phyloP scores from a whole-genome alignment of 192 early-diverging fungal species.

The Fimicolochytrium jonesii region DNA sequence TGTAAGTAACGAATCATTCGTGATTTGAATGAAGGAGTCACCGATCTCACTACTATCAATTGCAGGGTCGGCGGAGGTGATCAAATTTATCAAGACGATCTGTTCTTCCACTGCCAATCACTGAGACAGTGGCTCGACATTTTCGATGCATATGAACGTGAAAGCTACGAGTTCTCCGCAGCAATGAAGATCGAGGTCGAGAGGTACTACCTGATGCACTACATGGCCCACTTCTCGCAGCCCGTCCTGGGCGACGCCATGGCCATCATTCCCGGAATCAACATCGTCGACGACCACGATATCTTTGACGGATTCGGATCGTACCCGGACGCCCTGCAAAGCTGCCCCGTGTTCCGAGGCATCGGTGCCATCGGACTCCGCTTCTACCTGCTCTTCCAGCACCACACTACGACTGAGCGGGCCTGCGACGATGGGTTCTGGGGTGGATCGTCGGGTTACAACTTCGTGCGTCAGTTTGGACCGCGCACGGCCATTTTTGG shows the following conservation, averaged over 20 bases:
- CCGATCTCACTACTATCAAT: background rate
- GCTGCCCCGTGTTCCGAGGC: constrained; percentile 66
- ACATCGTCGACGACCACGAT: constrained; percentile 21
- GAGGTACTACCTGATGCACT: constrained; percentile 10
- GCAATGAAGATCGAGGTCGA: constrained; percentile 16
- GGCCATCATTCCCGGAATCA: constrained; percentile 10
- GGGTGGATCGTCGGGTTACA: constrained; percentile 43
- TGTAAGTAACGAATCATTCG: background rate
- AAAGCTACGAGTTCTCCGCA: background rate
- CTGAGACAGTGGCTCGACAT: constrained; percentile 20
- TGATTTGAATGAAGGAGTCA: background rate
- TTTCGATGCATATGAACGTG: background rate
- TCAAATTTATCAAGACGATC: constrained; percentile 19
- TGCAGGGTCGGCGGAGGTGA: constrained; percentile 4
- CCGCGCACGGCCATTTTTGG: constrained; percentile 58
- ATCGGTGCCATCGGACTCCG: constrained; percentile 67
- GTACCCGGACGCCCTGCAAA: constrained; percentile 71
- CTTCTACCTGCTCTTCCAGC: constrained; percentile 79
- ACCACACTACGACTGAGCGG: constrained; percentile 10
- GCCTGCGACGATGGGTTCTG: constrained; percentile 47
- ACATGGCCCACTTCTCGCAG: constrained; percentile 16
- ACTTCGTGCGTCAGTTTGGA: constrained; percentile 62
- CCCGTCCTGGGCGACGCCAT: constrained; percentile 17
- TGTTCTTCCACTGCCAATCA: constrained; percentile 12
- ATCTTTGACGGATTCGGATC: constrained; percentile 63